Evolutionary conservation across 2,329 filamentous ascomycete genomes (phyloP).

Genomic region (Acrodontium crateriforme): DNA sequence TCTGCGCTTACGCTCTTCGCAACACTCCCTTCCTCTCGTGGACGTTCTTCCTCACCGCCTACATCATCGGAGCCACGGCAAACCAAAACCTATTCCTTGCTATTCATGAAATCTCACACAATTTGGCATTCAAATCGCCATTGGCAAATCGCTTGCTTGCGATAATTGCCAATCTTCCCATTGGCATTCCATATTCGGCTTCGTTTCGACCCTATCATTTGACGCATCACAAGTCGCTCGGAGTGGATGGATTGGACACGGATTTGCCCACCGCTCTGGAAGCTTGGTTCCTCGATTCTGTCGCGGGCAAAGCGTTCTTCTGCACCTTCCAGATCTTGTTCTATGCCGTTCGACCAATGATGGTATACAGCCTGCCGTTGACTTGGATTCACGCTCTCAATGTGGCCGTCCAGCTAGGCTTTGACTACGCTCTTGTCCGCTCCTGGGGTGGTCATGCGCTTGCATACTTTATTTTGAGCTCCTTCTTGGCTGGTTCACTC

Average conservation of each 20-base stretch:
- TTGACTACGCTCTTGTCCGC: slow-evolving; percentile 58
- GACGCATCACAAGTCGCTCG: slow-evolving; percentile 96
- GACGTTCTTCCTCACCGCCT: slow-evolving; percentile 75
- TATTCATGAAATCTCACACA: slow-evolving; percentile 98
- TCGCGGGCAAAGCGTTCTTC: slow-evolving; percentile 96
- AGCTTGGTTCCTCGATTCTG: slow-evolving; percentile 83
- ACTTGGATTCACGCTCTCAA: slow-evolving; percentile 78
- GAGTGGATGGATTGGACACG: slow-evolving; percentile 89
- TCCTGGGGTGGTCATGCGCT: slow-evolving; percentile 50
- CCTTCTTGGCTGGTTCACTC: slow-evolving; percentile 83
- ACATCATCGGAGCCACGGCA: slow-evolving; percentile 81
- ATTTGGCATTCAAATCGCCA: slow-evolving; percentile 76
- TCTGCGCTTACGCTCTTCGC: slow-evolving; percentile 62
- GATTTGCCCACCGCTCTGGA: slow-evolving; percentile 88
- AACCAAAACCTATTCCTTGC: slow-evolving; percentile 98
- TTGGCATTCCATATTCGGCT: slow-evolving; percentile 89
- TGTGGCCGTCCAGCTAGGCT: slow-evolving; percentile 58
- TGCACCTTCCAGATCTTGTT: slow-evolving; percentile 98
- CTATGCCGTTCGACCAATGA: slow-evolving; percentile 92
- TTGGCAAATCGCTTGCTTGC: slow-evolving; percentile 73
- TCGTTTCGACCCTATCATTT: slow-evolving; percentile 96
- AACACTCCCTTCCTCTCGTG: slow-evolving; percentile 68
- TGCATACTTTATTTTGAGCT: slow-evolving; percentile 73
- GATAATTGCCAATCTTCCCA: slow-evolving; percentile 88
- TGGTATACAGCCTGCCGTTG: slow-evolving; percentile 78